Base-by-base conservation (phyloP, 768 basidiomycete species). In the Hemileccinum rubropunctum region DNA sequence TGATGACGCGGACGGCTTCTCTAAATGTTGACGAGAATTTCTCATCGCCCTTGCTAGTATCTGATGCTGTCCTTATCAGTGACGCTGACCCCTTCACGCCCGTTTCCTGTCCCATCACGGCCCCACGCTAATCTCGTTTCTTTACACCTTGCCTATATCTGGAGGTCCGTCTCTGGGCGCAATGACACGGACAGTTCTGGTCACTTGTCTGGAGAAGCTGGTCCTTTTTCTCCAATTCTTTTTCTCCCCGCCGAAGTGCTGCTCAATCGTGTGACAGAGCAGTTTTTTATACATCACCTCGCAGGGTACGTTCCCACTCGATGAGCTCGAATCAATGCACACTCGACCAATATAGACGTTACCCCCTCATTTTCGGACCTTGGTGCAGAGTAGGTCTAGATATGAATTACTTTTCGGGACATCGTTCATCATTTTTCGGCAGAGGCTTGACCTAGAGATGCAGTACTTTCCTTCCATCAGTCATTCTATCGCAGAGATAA, bases 351-450 rank as follows among this genome's bases (percentile, higher is more conserved):
- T 36, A 28, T 57, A 91, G 89, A 59, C 81, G 82, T 3, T 89
- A 90, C 68, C 89, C 89, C 18, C 72, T 88, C 34, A 78, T 90
- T 48, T 91, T 91, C 63, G 89, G 89, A 3, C 66, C 73, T 23
- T 83, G 82, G 81, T 73, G 75, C 61, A 75, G 76, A 72, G 88
- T 84, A 71, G 47, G 66, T 63, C 36, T 45, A 38, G 48, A 41
- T 53, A 50, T 47, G 47, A 50, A 39, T 40, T 42, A 33, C 27
- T 26, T 45, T 41, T 51, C 42, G 35, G 23, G 43, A 39, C 23
- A 37, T 47, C 18, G 47, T 35, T 30, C 15, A 42, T 15, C 23
- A 32, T n/a, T 27, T 49, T 37, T 26, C n/a, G 32, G 42, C 59
- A 88, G 85, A 80, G 79, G 72, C 71, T 86, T 30, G 77, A 80